Evolutionary conservation across 2,329 filamentous ascomycete species (phyloP).

Genomic region (Aspergillus sp.): DNA sequence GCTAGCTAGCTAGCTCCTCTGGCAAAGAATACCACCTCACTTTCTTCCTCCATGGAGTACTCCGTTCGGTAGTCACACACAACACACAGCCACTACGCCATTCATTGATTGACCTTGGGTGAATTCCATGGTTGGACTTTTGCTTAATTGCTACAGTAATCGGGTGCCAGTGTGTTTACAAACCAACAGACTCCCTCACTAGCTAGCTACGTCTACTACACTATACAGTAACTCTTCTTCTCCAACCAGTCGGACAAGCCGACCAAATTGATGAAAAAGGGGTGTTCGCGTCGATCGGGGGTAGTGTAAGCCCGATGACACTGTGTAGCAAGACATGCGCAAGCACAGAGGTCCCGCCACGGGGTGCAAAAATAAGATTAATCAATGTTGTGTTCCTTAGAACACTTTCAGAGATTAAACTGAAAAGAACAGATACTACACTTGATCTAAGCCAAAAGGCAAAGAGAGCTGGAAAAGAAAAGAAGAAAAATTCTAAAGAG

Average conservation of each 20-base stretch:
- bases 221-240: conserved; percentile 49
- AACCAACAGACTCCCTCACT: no score
- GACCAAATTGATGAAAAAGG: conserved; percentile 62
- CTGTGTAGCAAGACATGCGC: conserved; percentile 65
- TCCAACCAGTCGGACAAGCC: conserved; percentile 57
- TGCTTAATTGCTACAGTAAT: no score
- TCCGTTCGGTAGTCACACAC: background rate
- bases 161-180: no score
- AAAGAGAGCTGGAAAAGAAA: conserved; percentile 53
- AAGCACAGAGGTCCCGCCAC: conserved; percentile 68
- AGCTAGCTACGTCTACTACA: background rate
- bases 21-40: background rate
- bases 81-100: no score
- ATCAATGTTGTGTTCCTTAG: conserved; percentile 72
- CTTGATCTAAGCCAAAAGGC: conserved; percentile 78
- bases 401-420: conserved; percentile 90
- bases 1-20: no score
- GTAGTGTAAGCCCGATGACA: conserved; percentile 77
- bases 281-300: conserved; percentile 67
- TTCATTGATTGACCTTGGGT: no score
- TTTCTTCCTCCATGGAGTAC: background rate
- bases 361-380: conserved; percentile 74
- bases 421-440: conserved; percentile 97
- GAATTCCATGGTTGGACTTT: no score
- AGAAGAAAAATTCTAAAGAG: conserved; percentile 38